A percentile compares a stretch with the other conserved stretches of the same genome.
Conservation (phyloP, 805 yeast genomes). For the Schwanniomyces polymorphus region DNA sequence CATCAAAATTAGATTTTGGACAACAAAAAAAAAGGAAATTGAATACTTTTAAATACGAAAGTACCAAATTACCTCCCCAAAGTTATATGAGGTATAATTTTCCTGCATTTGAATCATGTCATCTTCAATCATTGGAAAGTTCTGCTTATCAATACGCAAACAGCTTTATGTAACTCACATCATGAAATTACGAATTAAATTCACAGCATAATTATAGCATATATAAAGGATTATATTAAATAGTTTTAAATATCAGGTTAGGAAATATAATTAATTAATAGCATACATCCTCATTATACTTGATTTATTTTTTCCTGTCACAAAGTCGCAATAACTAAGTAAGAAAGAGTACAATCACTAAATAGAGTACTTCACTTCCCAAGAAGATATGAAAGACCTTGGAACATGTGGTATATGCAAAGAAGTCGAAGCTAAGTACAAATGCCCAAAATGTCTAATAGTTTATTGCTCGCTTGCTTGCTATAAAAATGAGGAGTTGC, state of each 20-base stretch:
- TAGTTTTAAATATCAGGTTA: neutral
- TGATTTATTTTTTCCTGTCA: neutral
- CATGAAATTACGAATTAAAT: neutral
- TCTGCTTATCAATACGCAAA: neutral
- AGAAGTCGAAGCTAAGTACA: slow-evolving; percentile 44
- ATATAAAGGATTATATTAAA: neutral
- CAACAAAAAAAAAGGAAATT: slow-evolving; percentile 3
- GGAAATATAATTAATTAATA: neutral
- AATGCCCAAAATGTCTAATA: slow-evolving; percentile 53
- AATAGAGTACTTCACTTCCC: no score
- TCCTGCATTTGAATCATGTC: neutral
- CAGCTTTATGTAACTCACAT: neutral
- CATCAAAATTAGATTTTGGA: neutral
- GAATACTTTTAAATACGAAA: neutral
- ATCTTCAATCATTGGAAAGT: neutral
- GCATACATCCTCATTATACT: neutral
- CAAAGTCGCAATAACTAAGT: no score
- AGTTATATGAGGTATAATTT: neutral
- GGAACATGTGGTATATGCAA: slow-evolving; percentile 38
- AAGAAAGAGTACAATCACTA: no score
- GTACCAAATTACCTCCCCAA: neutral
- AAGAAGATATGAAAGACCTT: neutral
- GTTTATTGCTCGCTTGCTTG: slow-evolving; percentile 62
- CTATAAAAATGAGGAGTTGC: slow-evolving; percentile 46
- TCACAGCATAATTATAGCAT: neutral